These are phyloP conservation scores for Yamadazyma dushanensis DNA, from an alignment of 1,139 yeast genomes.

Conservation along the genomic window DNA sequence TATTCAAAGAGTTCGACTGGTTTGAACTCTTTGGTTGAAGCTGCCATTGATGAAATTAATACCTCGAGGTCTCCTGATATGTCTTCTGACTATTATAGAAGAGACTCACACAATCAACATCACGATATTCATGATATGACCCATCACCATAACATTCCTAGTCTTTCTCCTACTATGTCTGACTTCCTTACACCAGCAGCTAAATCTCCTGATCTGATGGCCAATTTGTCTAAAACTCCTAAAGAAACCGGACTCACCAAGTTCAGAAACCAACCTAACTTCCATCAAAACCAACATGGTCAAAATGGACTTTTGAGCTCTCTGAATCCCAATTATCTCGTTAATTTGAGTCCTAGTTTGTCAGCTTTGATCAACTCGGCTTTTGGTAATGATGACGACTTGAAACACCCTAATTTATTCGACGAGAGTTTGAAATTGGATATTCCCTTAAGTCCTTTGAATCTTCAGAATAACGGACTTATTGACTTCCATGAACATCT, in stretches of 20 bases:
- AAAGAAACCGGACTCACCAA: constrained; percentile 3
- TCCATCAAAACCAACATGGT: background rate
- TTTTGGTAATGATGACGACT: constrained; percentile 34
- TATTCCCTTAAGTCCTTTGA: constrained; percentile 35
- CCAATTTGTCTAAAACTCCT: constrained; percentile 6
- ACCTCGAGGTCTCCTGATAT: constrained; percentile 18
- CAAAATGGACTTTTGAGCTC: constrained; percentile 5
- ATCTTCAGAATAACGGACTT: constrained; percentile 18
- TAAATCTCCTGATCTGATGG: constrained; percentile 11
- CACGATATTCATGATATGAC: background rate
- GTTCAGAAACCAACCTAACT: background rate
- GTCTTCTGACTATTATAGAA: constrained; percentile 3
- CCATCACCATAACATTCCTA: constrained; percentile 8
- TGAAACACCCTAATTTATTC: constrained; percentile 11
- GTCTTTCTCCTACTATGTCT: constrained; percentile 20
- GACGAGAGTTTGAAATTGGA: constrained; percentile 19
- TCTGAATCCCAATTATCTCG: constrained; percentile 14
- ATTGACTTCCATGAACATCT: constrained; percentile 9
- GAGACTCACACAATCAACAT: background rate
- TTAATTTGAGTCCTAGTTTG: constrained; percentile 41
- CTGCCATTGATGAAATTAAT: constrained; percentile 28
- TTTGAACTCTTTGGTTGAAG: constrained; percentile 31
- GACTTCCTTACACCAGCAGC: constrained; percentile 18
- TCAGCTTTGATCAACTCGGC: constrained; percentile 47
- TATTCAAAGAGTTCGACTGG: constrained; percentile 8